These are phyloP conservation scores for Hemileia vastatrix DNA, from an alignment of 1,284 basidiomycete genomes.

Conservation along the genomic window DNA sequence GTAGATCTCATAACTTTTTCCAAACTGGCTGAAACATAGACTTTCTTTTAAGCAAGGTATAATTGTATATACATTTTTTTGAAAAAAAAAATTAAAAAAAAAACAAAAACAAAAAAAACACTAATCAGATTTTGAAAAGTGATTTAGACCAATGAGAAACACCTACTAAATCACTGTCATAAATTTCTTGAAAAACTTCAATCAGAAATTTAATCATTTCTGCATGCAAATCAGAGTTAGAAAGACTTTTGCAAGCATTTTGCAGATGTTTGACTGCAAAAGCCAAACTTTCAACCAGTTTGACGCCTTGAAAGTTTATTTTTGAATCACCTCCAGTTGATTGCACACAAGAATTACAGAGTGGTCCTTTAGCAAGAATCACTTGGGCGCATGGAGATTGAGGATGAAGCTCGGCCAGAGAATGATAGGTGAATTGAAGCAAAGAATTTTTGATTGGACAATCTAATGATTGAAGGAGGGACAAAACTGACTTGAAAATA, in stretches of 20 bases:
- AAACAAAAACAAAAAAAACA: neutral
- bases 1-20: neutral
- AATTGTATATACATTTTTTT: neutral
- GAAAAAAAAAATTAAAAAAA: neutral
- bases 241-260: constrained; percentile 5
- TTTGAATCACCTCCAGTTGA: neutral
- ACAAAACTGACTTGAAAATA: constrained; percentile 5
- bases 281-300: constrained; percentile 13
- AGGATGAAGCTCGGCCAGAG: constrained; percentile 12
- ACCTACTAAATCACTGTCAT: constrained; percentile 14
- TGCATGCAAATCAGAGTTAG: constrained; percentile 1
- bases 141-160: neutral
- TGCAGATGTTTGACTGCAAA: constrained; percentile 9
- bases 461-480: constrained; percentile 9
- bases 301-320: too few species aligned
- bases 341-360: neutral
- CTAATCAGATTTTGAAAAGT: neutral
- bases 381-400: constrained; percentile 10
- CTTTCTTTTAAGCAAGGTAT: neutral
- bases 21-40: constrained; percentile 10
- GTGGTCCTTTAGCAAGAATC: constrained; percentile 1
- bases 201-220: constrained; percentile 19
- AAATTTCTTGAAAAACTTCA: constrained; percentile 7
- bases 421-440: constrained; percentile 9
- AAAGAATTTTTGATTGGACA: constrained; percentile 9